Evolutionary conservation across 2,329 filamentous ascomycete species (phyloP).

Genomic region (Fusarium devonianum): DNA sequence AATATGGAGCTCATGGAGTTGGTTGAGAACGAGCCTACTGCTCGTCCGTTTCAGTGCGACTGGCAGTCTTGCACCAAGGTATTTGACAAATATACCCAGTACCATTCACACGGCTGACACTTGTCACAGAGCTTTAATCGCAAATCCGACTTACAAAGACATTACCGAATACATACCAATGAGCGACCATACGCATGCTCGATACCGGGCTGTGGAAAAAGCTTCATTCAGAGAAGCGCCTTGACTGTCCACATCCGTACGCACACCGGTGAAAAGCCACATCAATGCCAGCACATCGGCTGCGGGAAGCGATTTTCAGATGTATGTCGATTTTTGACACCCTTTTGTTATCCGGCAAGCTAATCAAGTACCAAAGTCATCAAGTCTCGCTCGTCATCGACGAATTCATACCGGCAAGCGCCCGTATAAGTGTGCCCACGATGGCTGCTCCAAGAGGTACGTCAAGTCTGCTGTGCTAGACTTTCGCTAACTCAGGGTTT

Average conservation of each 20-base stretch:
- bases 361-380: slow-evolving; percentile 56
- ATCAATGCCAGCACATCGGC: slow-evolving; percentile 69
- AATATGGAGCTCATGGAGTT: slow-evolving; percentile 69
- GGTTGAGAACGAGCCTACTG: slow-evolving; percentile 68
- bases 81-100: slow-evolving; percentile 35
- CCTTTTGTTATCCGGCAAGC: background rate
- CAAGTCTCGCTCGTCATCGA: slow-evolving; percentile 69
- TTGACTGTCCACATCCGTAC: slow-evolving; percentile 75
- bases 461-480: slow-evolving; percentile 10
- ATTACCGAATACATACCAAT: slow-evolving; percentile 76
- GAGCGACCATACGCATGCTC: slow-evolving; percentile 71
- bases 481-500: slow-evolving; percentile 29
- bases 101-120: slow-evolving; percentile 14
- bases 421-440: slow-evolving; percentile 68
- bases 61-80: slow-evolving; percentile 70
- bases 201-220: slow-evolving; percentile 69
- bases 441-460: slow-evolving; percentile 69
- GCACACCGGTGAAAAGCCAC: slow-evolving; percentile 75
- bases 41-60: slow-evolving; percentile 69
- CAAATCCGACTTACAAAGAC: slow-evolving; percentile 74
- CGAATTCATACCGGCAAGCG: slow-evolving; percentile 72
- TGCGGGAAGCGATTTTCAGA: slow-evolving; percentile 76
- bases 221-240: slow-evolving; percentile 75
- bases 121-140: slow-evolving; percentile 70
- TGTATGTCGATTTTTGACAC: slow-evolving; percentile 54